These are phyloP conservation scores for Anisodus acutangulus DNA, from an alignment of 257 asterid species.

Conservation along the genomic window DNA sequence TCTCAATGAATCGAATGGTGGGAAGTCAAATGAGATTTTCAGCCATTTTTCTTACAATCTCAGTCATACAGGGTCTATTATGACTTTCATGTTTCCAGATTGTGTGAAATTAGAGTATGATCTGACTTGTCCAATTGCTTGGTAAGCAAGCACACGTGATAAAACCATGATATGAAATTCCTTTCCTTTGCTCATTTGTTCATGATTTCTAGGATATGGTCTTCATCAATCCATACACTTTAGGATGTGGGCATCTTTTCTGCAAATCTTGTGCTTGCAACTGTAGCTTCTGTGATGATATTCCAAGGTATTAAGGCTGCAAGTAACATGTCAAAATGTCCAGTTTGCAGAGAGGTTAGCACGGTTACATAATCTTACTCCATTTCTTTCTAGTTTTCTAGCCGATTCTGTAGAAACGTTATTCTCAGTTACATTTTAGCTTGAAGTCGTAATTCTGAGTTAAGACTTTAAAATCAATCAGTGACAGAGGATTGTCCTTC, in stretches of 20 bases:
- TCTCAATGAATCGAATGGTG: slow-evolving; percentile 46
- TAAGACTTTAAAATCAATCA: no score
- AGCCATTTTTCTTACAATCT: slow-evolving; percentile 61
- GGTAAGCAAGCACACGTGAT: slow-evolving; percentile 48
- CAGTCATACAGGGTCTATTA: slow-evolving; percentile 47
- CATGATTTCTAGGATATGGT: slow-evolving; percentile 58
- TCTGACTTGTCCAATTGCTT: slow-evolving; percentile 86
- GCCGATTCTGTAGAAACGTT: not conserved
- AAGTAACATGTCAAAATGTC: slow-evolving; percentile 62
- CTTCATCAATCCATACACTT: slow-evolving; percentile 65
- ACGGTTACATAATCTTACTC: not conserved
- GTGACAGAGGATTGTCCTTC: no score
- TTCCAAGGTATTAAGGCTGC: slow-evolving; percentile 75
- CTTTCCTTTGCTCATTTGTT: slow-evolving; percentile 17
- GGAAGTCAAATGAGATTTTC: slow-evolving; percentile 38
- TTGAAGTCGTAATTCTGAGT: no score
- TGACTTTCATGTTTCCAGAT: slow-evolving; percentile 70
- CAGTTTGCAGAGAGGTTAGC: slow-evolving; percentile 80
- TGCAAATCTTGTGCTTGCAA: slow-evolving; percentile 78
- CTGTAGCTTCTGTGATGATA: slow-evolving; percentile 82
- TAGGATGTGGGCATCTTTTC: slow-evolving; percentile 84
- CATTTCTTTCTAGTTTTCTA: not conserved
- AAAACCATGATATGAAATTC: not conserved
- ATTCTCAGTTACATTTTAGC: no score
- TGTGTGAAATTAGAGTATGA: slow-evolving; percentile 60